These are phyloP conservation scores for Penicillium sp. DNA, from an alignment of 2,329 filamentous ascomycete species.

Conservation along the genomic window DNA sequence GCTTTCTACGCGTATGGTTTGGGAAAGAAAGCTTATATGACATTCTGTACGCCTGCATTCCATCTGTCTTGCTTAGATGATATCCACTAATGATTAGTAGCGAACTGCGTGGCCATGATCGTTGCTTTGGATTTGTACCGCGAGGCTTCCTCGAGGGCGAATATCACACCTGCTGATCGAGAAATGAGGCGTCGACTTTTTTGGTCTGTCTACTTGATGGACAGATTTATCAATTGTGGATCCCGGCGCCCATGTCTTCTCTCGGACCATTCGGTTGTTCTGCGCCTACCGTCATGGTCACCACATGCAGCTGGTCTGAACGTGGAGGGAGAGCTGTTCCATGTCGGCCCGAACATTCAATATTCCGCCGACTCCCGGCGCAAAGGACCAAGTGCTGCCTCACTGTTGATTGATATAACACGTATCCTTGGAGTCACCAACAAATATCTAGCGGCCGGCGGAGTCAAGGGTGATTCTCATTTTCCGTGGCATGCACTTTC, in stretches of 20 bases:
- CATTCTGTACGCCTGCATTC: slow-evolving; percentile 59
- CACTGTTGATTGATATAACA: slow-evolving; percentile 80
- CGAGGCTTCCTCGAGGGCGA: slow-evolving; percentile 64
- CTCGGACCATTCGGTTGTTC: slow-evolving; percentile 70
- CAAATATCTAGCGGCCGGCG: slow-evolving; percentile 77
- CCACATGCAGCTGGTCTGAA: slow-evolving; percentile 60
- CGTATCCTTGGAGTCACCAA: slow-evolving; percentile 81
- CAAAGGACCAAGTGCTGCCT: slow-evolving; percentile 70
- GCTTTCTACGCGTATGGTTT: slow-evolving; percentile 75
- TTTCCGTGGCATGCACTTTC: slow-evolving; percentile 89
- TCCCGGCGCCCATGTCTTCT: slow-evolving; percentile 80
- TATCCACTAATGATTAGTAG: slow-evolving; percentile 42
- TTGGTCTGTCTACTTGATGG: slow-evolving; percentile 85
- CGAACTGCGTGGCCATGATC: slow-evolving; percentile 76
- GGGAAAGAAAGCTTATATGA: slow-evolving; percentile 84
- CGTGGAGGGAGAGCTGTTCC: slow-evolving; percentile 77
- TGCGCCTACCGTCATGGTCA: slow-evolving; percentile 74
- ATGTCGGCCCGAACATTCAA: slow-evolving; percentile 73
- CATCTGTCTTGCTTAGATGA: background rate
- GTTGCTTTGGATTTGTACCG: slow-evolving; percentile 78
- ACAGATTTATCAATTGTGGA: slow-evolving; percentile 77
- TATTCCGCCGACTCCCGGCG: slow-evolving; percentile 67
- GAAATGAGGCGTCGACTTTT: slow-evolving; percentile 79
- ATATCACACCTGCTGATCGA: slow-evolving; percentile 65
- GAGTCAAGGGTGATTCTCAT: slow-evolving; percentile 84